phyloP scores from a whole-genome alignment of 768 basidiomycete species.

The Candolleomyces aberdarensis region DNA sequence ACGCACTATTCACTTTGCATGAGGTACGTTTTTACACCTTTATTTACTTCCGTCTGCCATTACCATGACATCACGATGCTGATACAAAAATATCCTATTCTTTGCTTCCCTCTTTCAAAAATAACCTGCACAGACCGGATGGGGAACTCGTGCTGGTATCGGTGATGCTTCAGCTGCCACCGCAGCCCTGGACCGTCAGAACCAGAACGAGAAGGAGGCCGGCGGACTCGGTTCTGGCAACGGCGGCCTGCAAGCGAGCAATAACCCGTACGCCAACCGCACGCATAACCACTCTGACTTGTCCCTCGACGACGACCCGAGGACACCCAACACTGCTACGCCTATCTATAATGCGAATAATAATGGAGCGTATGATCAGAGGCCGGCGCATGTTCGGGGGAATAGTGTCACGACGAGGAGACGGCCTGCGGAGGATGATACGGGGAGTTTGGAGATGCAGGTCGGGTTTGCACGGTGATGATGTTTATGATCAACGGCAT shows the following conservation, averaged over 20 bases:
- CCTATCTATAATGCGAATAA: not conserved
- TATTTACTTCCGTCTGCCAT: not conserved
- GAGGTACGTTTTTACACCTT: slow-evolving; percentile 50
- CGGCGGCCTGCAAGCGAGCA: slow-evolving; percentile 2
- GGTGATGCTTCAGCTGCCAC: slow-evolving; percentile 80
- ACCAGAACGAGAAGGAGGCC: slow-evolving; percentile 29
- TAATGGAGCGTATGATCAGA: not conserved
- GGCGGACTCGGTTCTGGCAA: slow-evolving; percentile 12
- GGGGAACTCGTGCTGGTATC: slow-evolving; percentile 95
- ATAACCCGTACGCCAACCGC: slow-evolving; percentile 26
- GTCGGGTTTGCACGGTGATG: not conserved
- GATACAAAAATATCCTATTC: not conserved
- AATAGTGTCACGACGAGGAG: slow-evolving; percentile 3
- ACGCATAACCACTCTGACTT: slow-evolving; percentile 11
- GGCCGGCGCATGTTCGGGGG: slow-evolving; percentile 1
- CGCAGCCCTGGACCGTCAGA: slow-evolving; percentile 53
- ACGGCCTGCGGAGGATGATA: slow-evolving; percentile 9
- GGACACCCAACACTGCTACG: slow-evolving; percentile 1
- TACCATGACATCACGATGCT: slow-evolving; percentile 1
- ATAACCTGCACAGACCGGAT: slow-evolving; percentile 60
- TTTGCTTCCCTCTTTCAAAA: not conserved
- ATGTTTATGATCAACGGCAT: not conserved
- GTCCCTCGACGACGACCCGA: not conserved
- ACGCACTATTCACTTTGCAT: slow-evolving; percentile 86
- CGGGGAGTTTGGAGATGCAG: slow-evolving; percentile 10